Evolutionary conservation across 192 early-diverging fungal species (phyloP), one percentile per base, ranked within the genome.

Genomic region (Dimargaris verticillata): DNA sequence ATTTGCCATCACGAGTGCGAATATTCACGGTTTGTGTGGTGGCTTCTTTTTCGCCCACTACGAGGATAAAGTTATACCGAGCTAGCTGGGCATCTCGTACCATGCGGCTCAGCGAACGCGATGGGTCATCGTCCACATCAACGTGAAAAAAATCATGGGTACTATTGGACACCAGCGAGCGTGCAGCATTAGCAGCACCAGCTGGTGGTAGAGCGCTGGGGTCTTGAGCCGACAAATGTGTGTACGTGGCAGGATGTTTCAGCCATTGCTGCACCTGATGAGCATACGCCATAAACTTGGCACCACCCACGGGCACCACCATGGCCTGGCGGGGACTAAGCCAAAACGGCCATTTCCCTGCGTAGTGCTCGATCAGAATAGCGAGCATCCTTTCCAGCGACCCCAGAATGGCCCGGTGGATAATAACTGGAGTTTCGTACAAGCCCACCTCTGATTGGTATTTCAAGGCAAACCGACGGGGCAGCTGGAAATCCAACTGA

Each of bases 311-410:
- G 9, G 94, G 88, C 54, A 93, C 78, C 11, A 97, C 81, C 24
- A 93, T 78, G 1, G 86, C 89, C 64, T 97, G 93, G 14, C 91
- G 73, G 3, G 93, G 93, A 50, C 79, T 88, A 11, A 94, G 67
- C 94, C 94, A 97, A 74, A 97, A 92, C 24, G 92, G 94, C 91
- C 90, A 95, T 60, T 77, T 79, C 22, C 94, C 94, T 15, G 72
- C 83, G 61, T 85, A 90, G 70, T 97, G 88, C 69, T 97, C 94
- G 61, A 84, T 90, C 57, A 97, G 67, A 44, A 97, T 89, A n/a
- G 88, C 94, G 74, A 97, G 75, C 86, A 94, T 93, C 1, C 94
- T 76, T 77, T 97, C 94, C 51, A 97, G 78, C 45, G 81, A 84
- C 5, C 92, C 94, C 51, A 97, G 72, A 17, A 93, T 82, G 10